Evolutionary conservation across 2,329 filamentous ascomycete species (phyloP), one percentile per base, ranked within the genome.

Genomic region (Fusarium kyushuense): DNA sequence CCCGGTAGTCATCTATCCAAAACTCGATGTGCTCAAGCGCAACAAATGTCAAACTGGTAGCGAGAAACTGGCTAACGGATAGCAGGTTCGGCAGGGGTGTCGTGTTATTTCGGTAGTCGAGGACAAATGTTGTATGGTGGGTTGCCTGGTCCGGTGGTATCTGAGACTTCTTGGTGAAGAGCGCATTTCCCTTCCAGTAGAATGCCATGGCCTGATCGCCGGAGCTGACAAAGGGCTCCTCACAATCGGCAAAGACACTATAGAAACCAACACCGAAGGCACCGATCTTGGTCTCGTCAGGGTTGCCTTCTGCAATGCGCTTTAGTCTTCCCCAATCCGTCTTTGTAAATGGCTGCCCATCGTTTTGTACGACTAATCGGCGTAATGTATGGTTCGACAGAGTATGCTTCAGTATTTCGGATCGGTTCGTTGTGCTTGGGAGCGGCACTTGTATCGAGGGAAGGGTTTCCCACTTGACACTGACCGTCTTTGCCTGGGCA

Each of bases 251-350:
- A 78, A 99, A 99, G 38, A 98, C 95, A 77, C 93, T 97, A 84
- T 99, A 99, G 82, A 99, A 99, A 4, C 96, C 96, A 32, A 99
- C 96, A 70, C 96, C 96, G 77, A 99, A 99, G 5, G 96, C 96
- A 55, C 96, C 96, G 74, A 99, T 99, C 83, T 99, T 99, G 46
- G 94, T 98, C 81, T 99, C 96, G 78, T 99, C 96, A 0, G 96
- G 96, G 76, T 99, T 99, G 46, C 96, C 96, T 78, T 99, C 96
- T n/a, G 96, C 96, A 67, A 99, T 99, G 64, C 95, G 90, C 84
- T 98, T 98, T 69, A 99, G 78, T 54, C 96, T 88, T 45, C 90
- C 89, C 96, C 96, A 99, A 79, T 99, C 96, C 19, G 94, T 96
- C 73, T 91, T 87, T 52, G 89, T 91, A 75, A 99, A 99, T 0